Percentiles rank a stretch among this genome's conserved stretches.
Conservation (phyloP, 192 early-diverging fungal genomes). For the Podila verticillata region DNA sequence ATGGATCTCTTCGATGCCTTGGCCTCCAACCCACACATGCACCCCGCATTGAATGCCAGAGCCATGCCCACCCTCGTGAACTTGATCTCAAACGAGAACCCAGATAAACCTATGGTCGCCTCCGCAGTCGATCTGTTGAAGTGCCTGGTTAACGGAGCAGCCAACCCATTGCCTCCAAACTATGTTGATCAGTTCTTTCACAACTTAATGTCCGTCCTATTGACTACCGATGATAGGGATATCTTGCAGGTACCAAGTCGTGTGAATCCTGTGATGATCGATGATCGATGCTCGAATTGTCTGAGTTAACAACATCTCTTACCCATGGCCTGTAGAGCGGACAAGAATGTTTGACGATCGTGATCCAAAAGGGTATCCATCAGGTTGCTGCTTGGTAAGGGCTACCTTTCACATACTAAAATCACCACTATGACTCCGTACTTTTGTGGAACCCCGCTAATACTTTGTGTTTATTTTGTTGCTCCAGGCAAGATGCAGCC, state of each 20-base stretch:
- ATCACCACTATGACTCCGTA: neutral
- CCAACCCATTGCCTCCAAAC: conserved; percentile 76
- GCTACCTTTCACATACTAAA: neutral
- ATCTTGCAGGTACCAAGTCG: conserved; percentile 72
- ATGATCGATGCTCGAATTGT: too few species aligned
- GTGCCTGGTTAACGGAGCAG: conserved; percentile 72
- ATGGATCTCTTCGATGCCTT: conserved; percentile 82
- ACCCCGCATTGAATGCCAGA: conserved; percentile 72
- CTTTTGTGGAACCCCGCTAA: neutral
- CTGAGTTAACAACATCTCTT: too few species aligned
- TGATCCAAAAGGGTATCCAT: conserved; percentile 81
- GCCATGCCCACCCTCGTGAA: conserved; percentile 75
- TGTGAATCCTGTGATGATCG: neutral
- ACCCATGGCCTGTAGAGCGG: conserved; percentile 62
- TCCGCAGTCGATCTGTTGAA: conserved; percentile 81
- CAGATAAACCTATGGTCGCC: conserved; percentile 40
- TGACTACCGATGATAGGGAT: conserved; percentile 73
- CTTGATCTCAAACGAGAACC: conserved; percentile 43
- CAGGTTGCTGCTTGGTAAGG: conserved; percentile 82
- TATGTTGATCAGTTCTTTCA: conserved; percentile 86
- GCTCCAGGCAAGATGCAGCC: conserved; percentile 46
- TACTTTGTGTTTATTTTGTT: neutral
- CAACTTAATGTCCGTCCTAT: conserved; percentile 77
- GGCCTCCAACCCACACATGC: conserved; percentile 71
- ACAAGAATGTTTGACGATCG: conserved; percentile 81